phyloP scores from a whole-genome alignment of 2,329 filamentous ascomycete genomes.

The Aureobasidium mangrovei region DNA sequence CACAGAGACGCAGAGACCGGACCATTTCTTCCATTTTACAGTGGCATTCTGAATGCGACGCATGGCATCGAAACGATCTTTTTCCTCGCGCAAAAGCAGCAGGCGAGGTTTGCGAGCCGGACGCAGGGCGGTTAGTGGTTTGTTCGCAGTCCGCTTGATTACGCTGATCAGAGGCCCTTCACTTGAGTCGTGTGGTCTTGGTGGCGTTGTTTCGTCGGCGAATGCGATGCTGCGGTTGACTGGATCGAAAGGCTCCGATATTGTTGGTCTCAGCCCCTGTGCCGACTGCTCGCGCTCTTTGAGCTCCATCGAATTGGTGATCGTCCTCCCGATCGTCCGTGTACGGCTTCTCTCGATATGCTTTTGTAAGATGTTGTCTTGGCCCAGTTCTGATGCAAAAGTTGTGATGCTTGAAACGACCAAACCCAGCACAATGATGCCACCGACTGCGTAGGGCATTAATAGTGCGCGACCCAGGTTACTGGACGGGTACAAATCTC shows the following conservation, averaged over 20 bases:
- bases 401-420: slow-evolving; percentile 72
- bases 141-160: slow-evolving; percentile 16
- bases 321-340: slow-evolving; percentile 45
- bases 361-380: slow-evolving; percentile 53
- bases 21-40: slow-evolving; percentile 61
- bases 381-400: slow-evolving; percentile 51
- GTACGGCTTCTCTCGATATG: slow-evolving; percentile 49
- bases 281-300: slow-evolving; percentile 24
- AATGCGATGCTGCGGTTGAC: slow-evolving; percentile 14
- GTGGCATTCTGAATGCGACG: slow-evolving; percentile 64
- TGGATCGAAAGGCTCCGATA: slow-evolving; percentile 19
- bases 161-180: background rate
- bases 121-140: slow-evolving; percentile 16
- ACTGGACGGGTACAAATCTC: slow-evolving; percentile 50
- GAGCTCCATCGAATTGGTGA: slow-evolving; percentile 45
- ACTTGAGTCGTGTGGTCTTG: background rate
- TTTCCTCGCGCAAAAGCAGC: slow-evolving; percentile 47
- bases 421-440: slow-evolving; percentile 75
- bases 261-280: slow-evolving; percentile 14
- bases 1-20: slow-evolving; percentile 59
- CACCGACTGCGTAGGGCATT: slow-evolving; percentile 74
- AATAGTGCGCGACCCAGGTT: slow-evolving; percentile 59
- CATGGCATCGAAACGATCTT: slow-evolving; percentile 44
- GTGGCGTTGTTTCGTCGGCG: slow-evolving; percentile 7
- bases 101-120: slow-evolving; percentile 34